Percentiles rank a stretch among this genome's conserved stretches.
phyloP scores from a whole-genome alignment of 2,329 filamentous ascomycete species.

The Pyrenochaeta sp. region DNA sequence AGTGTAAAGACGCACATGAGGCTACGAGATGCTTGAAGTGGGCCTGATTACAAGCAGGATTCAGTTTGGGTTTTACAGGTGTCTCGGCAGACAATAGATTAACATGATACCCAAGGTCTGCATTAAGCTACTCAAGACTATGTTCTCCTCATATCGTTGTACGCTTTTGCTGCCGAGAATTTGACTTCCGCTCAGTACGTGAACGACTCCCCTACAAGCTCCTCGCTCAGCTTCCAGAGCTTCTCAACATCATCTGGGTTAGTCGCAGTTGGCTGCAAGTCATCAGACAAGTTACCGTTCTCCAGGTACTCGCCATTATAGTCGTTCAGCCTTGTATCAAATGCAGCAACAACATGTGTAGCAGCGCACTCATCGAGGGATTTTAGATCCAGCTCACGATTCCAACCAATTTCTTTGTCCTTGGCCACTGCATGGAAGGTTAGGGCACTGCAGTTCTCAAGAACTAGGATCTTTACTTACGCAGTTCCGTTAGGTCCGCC shows the following conservation, averaged over 20 bases:
- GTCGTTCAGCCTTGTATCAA: slow-evolving; percentile 33
- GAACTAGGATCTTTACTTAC: slow-evolving; percentile 12
- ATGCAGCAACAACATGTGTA: slow-evolving; percentile 43
- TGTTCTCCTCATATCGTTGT: not conserved
- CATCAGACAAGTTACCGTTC: slow-evolving; percentile 28
- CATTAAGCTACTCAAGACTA: not conserved
- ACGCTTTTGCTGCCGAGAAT: not conserved
- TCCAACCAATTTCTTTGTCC: slow-evolving; percentile 31
- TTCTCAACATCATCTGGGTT: slow-evolving; percentile 35
- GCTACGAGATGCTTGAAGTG: slow-evolving; percentile 67
- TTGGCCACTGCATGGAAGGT: not conserved
- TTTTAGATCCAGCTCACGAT: slow-evolving; percentile 31
- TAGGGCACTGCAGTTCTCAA: too few species aligned
- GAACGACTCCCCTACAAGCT: slow-evolving; percentile 40
- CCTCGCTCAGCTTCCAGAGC: slow-evolving; percentile 45
- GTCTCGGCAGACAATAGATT: not conserved
- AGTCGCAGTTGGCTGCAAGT: slow-evolving; percentile 27
- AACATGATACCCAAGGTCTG: slow-evolving; percentile 24
- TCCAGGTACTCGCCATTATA: slow-evolving; percentile 40
- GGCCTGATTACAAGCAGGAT: slow-evolving; percentile 26
- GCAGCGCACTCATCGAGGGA: slow-evolving; percentile 38
- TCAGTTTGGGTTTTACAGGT: not conserved
- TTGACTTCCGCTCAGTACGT: slow-evolving; percentile 20
- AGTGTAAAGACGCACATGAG: slow-evolving; percentile 75
- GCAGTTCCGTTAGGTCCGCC: slow-evolving; percentile 27